A percentile compares a stretch with the other conserved stretches of the same genome.
phyloP scores from a whole-genome alignment of 2,329 filamentous ascomycete genomes.

The Penicillium sp. region DNA sequence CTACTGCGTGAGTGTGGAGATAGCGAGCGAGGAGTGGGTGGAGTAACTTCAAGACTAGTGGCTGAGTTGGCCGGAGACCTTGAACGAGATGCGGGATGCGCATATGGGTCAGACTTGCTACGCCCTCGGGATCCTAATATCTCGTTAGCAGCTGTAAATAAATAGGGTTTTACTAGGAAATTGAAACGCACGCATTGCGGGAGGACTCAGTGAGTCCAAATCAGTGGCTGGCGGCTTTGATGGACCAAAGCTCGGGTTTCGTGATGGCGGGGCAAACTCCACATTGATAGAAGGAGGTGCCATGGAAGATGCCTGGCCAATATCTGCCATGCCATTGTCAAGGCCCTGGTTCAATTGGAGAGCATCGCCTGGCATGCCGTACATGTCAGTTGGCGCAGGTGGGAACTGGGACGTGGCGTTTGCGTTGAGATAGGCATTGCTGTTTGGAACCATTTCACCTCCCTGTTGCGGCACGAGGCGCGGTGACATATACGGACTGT shows the following conservation, averaged over 20 bases:
- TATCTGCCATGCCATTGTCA: slow-evolving; percentile 58
- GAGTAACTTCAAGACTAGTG: slow-evolving; percentile 37
- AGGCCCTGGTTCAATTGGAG: slow-evolving; percentile 47
- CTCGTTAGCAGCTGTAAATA: slow-evolving; percentile 20
- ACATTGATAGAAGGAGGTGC: slow-evolving; percentile 94
- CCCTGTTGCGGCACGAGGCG: slow-evolving; percentile 72
- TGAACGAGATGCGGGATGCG: slow-evolving; percentile 48
- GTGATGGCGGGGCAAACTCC: slow-evolving; percentile 79
- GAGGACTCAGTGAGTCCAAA: slow-evolving; percentile 81
- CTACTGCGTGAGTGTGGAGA: slow-evolving; percentile 49
- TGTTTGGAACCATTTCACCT: slow-evolving; percentile 58
- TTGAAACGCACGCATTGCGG: slow-evolving; percentile 57
- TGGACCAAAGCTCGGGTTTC: slow-evolving; percentile 68
- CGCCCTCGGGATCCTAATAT: slow-evolving; percentile 57
- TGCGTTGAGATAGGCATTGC: slow-evolving; percentile 50
- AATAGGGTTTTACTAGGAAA: neutral
- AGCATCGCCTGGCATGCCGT: slow-evolving; percentile 53
- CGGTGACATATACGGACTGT: slow-evolving; percentile 74
- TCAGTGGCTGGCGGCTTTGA: slow-evolving; percentile 66
- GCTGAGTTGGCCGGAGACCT: slow-evolving; percentile 38
- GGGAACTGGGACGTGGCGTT: slow-evolving; percentile 55
- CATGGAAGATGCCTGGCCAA: slow-evolving; percentile 74
- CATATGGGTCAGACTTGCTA: slow-evolving; percentile 66
- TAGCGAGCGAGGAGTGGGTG: slow-evolving; percentile 45
- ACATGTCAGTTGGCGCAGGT: slow-evolving; percentile 55